Evolutionary conservation across 495 filamentous ascomycete species (phyloP).

Genomic region (Penicillium samsonianum): DNA sequence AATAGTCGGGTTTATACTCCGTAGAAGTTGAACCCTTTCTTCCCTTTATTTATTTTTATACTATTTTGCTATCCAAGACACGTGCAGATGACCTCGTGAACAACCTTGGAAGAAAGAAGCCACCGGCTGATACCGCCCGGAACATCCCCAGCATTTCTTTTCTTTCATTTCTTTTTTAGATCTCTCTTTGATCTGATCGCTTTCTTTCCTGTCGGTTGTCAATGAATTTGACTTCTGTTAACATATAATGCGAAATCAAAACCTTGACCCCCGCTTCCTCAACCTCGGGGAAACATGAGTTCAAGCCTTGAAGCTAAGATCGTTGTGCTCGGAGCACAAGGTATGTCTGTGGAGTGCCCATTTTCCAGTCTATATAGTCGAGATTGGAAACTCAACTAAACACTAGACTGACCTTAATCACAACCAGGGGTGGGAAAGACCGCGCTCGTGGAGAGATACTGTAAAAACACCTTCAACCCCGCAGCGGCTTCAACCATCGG

Average conservation of each 20-base stretch:
- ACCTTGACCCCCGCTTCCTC: constrained; percentile 27
- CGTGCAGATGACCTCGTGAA: constrained; percentile 5
- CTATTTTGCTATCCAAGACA: not conserved
- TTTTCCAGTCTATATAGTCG: not conserved
- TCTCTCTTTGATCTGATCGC: not conserved
- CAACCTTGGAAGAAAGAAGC: not conserved
- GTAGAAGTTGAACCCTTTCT: not conserved
- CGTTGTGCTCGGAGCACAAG: constrained; percentile 83
- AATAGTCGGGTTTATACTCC: not conserved
- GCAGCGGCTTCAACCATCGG: constrained; percentile 80
- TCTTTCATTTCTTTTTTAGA: constrained; percentile 2
- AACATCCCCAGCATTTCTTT: constrained; percentile 1
- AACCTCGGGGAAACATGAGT: constrained; percentile 56
- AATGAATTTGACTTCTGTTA: not conserved
- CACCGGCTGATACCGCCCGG: constrained; percentile 21
- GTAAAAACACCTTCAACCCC: constrained; percentile 75
- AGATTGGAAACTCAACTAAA: not conserved
- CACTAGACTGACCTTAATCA: not conserved
- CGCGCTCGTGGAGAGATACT: constrained; percentile 82
- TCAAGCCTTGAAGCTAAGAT: constrained; percentile 88
- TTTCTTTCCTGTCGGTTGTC: not conserved
- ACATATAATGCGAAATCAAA: constrained; percentile 37
- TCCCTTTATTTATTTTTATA: not conserved
- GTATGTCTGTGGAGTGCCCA: constrained; percentile 28
- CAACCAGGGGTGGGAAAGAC: constrained; percentile 86